phyloP scores from a whole-genome alignment of 2,329 filamentous ascomycete genomes.

The Neocucurbitaria cava region DNA sequence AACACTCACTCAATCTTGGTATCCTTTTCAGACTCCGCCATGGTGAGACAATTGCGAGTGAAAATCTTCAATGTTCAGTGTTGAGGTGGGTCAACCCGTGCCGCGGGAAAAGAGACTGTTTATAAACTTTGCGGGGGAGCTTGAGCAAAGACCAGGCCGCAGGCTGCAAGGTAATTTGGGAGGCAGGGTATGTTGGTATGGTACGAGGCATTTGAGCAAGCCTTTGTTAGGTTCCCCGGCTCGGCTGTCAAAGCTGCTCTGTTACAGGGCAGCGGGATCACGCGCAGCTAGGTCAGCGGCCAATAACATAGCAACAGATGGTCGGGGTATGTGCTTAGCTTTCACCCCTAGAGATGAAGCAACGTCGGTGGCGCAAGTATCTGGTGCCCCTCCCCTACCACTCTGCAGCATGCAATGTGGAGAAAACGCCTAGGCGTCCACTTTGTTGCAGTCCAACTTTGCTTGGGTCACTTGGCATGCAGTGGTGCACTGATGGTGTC shows the following conservation, averaged over 20 bases:
- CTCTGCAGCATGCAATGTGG: conserved; percentile 1
- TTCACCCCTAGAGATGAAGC: conserved; percentile 1
- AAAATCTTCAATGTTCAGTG: background rate
- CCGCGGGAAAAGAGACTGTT: conserved; percentile 1
- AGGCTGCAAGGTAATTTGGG: conserved; percentile 1
- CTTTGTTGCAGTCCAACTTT: background rate
- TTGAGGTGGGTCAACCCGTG: background rate
- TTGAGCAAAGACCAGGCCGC: conserved; percentile 9
- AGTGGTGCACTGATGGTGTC: background rate
- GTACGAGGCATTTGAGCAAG: conserved; percentile 10
- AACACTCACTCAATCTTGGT: conserved; percentile 24
- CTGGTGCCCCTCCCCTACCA: background rate
- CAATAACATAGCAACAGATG: conserved; percentile 3
- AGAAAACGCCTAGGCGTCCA: conserved; percentile 4
- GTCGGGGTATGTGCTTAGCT: background rate
- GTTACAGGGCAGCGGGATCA: conserved; percentile 5
- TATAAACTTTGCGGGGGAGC: conserved; percentile 12
- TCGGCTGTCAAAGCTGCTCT: conserved; percentile 5
- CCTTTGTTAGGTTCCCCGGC: background rate
- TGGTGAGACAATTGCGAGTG: background rate
- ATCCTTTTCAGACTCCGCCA: conserved; percentile 24
- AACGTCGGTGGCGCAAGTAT: conserved; percentile 6
- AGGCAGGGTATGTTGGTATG: conserved; percentile 5
- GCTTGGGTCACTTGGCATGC: background rate
- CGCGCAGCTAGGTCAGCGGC: conserved; percentile 1